These are phyloP conservation scores for Nemania sp. DNA, from an alignment of 2,329 filamentous ascomycete genomes.

Conservation along the genomic window DNA sequence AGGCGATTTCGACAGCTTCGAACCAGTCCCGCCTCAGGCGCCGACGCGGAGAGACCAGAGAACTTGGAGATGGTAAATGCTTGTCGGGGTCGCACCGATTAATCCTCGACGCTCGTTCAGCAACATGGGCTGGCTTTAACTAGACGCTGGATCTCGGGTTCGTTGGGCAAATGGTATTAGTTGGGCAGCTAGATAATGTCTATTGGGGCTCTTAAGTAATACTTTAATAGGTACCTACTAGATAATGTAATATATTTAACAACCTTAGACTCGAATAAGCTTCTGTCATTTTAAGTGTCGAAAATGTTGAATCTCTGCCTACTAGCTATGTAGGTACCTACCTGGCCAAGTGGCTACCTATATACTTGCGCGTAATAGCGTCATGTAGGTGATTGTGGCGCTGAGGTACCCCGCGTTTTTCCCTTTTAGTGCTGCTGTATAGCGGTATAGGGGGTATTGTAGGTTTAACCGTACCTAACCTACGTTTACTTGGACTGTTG, in stretches of 20 bases:
- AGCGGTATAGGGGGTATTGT: not conserved
- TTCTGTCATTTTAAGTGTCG: not conserved
- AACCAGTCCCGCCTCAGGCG: conserved; percentile 39
- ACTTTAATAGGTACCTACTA: not conserved
- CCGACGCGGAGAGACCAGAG: conserved; percentile 27
- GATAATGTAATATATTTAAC: not conserved
- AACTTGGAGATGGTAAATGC: conserved; percentile 23
- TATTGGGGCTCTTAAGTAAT: not conserved
- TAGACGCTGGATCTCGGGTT: not conserved
- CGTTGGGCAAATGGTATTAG: not conserved
- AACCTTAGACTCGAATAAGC: not conserved
- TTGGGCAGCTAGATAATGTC: conserved; percentile 9
- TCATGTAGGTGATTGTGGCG: conserved; percentile 11
- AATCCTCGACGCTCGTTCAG: not conserved
- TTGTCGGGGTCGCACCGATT: not conserved
- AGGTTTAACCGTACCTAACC: not conserved
- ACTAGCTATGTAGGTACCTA: not conserved
- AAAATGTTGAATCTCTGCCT: not conserved
- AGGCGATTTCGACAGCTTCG: conserved; percentile 45
- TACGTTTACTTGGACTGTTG: not conserved
- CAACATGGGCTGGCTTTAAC: not conserved
- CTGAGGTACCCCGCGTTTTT: conserved; percentile 31
- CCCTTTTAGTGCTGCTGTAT: conserved; percentile 17
- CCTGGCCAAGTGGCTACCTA: too few relatives aligned
- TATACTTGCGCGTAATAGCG: not conserved